phyloP scores from a whole-genome alignment of 2,329 filamentous ascomycete species.

The Fusarium cyanostomum region DNA sequence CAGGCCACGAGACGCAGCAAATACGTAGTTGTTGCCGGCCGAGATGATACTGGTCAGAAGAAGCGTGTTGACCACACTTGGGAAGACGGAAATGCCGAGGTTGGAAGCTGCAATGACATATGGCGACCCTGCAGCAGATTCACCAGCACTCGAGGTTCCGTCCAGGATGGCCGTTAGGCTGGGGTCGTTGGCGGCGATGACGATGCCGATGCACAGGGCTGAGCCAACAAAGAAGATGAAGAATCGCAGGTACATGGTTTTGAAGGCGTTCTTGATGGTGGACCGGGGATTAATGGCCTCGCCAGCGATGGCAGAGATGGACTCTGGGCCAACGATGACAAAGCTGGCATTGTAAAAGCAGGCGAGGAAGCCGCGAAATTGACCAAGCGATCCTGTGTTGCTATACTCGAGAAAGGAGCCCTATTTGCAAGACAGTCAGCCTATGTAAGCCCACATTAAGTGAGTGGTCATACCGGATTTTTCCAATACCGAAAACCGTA shows the following conservation, averaged over 20 bases:
- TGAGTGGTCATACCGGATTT: slow-evolving; percentile 19
- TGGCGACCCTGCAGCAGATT: background rate
- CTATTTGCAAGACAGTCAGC: background rate
- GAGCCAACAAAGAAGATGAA: slow-evolving; percentile 1
- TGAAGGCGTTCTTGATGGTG: background rate
- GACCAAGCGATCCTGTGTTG: slow-evolving; percentile 67
- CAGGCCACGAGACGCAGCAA: background rate
- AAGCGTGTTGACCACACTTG: slow-evolving; percentile 2
- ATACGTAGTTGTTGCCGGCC: slow-evolving; percentile 2
- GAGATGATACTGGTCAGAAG: slow-evolving; percentile 8
- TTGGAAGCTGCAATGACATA: slow-evolving; percentile 10
- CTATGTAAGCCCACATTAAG: background rate
- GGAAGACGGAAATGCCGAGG: background rate
- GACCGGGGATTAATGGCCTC: background rate
- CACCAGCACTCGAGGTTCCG: background rate
- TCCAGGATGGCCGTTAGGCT: background rate
- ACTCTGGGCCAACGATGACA: slow-evolving; percentile 71
- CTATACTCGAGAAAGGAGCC: slow-evolving; percentile 60
- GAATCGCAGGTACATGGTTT: background rate
- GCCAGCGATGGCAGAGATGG: slow-evolving; percentile 51
- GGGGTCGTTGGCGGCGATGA: too few relatives aligned
- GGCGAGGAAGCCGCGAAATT: slow-evolving; percentile 74
- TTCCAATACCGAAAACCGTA: slow-evolving; percentile 76
- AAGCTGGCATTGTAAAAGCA: slow-evolving; percentile 71
- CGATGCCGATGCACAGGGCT: background rate